These are phyloP conservation scores for Penium margaritaceum DNA, from an alignment of 139 green algal species.

Conservation along the genomic window DNA sequence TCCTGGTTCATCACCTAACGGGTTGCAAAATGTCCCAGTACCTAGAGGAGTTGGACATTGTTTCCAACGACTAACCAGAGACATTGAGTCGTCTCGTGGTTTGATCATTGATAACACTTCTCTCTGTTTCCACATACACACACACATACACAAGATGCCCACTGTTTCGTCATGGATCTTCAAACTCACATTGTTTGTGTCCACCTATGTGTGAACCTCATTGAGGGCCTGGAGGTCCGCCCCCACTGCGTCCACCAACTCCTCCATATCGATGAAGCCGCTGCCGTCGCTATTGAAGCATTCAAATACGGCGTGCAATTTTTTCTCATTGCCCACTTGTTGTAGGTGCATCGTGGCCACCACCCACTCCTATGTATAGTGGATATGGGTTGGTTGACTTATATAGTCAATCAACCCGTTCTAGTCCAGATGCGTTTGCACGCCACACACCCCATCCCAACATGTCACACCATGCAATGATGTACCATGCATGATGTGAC, in stretches of 20 bases:
- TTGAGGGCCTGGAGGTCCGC: neutral
- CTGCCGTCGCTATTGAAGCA: conserved; percentile 6
- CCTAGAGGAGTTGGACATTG: too few relatives aligned
- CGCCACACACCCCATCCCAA: neutral
- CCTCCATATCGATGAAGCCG: conserved; percentile 14
- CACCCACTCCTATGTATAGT: conserved; percentile 68
- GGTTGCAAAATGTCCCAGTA: too few relatives aligned
- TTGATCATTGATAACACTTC: too few relatives aligned
- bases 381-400: too few relatives aligned
- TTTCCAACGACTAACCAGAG: too few relatives aligned
- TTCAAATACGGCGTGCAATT: conserved; percentile 11
- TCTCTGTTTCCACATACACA: too few relatives aligned
- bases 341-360: conserved; percentile 51
- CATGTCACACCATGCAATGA: neutral
- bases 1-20: too few relatives aligned
- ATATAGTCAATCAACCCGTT: conserved; percentile 74
- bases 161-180: neutral
- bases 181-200: conserved; percentile 29
- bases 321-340: conserved; percentile 1
- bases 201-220: conserved; percentile 10
- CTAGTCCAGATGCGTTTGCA: conserved; percentile 42
- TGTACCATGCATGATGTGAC: neutral
- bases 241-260: conserved; percentile 1
- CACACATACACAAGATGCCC: too few relatives aligned
- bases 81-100: too few relatives aligned